Conservation (phyloP, 768 basidiomycete genomes). For the Crepidotus variabilis region DNA sequence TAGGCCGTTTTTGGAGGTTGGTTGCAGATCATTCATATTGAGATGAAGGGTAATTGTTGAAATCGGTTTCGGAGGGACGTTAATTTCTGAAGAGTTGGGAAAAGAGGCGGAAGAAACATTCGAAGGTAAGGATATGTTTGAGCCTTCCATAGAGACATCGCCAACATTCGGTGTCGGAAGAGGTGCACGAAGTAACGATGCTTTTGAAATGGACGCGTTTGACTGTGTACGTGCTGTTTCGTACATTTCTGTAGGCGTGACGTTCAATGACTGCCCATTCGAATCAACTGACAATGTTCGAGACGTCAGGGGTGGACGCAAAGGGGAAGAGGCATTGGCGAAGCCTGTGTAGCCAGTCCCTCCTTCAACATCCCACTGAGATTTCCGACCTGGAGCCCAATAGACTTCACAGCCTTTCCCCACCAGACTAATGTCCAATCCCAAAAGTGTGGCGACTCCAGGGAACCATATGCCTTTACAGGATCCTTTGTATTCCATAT, state of each 20-base stretch:
- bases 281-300: slow-evolving; percentile 51
- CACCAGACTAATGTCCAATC: slow-evolving; percentile 70
- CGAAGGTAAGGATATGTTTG: slow-evolving; percentile 30
- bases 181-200: slow-evolving; percentile 73
- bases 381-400: slow-evolving; percentile 53
- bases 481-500: slow-evolving; percentile 65
- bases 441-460: slow-evolving; percentile 78
- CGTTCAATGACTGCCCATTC: slow-evolving; percentile 20
- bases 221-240: slow-evolving; percentile 13
- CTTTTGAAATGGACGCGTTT: slow-evolving; percentile 41
- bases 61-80: slow-evolving; percentile 37
- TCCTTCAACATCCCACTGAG: slow-evolving; percentile 61
- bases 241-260: slow-evolving; percentile 12
- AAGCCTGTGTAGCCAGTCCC: slow-evolving; percentile 71
- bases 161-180: slow-evolving; percentile 59
- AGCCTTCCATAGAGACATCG: slow-evolving; percentile 76
- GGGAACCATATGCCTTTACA: slow-evolving; percentile 81
- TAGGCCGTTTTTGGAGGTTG: slow-evolving; percentile 61
- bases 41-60: slow-evolving; percentile 69
- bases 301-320: slow-evolving; percentile 24
- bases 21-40: slow-evolving; percentile 75
- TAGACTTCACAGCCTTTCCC: slow-evolving; percentile 63
- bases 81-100: slow-evolving; percentile 29
- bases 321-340: slow-evolving; percentile 43
- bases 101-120: slow-evolving; percentile 47